Evolutionary conservation across 2,329 filamentous ascomycete species (phyloP).

Genomic region (Diaporthe eres): DNA sequence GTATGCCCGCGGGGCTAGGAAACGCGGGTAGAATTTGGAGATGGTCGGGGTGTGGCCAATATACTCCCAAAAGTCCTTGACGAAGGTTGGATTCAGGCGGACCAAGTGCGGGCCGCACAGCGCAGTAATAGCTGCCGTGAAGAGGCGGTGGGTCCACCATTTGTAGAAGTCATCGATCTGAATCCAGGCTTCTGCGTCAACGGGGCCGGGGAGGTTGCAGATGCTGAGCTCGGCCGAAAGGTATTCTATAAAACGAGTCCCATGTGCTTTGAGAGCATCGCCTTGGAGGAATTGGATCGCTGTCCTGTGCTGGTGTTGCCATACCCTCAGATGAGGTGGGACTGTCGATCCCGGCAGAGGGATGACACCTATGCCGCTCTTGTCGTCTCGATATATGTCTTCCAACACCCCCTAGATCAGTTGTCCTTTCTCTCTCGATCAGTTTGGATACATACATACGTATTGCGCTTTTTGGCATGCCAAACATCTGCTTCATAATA

Average conservation of each 20-base stretch:
- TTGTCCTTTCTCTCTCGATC: not conserved
- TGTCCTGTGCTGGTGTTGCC: not conserved
- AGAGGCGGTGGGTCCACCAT: not conserved
- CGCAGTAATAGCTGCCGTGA: not conserved
- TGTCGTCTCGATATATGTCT: not conserved
- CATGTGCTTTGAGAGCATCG: not conserved
- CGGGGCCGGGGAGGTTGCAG: not conserved
- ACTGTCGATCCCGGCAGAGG: not conserved
- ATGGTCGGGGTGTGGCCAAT: not conserved
- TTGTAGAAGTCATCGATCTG: not conserved
- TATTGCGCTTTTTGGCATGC: not conserved
- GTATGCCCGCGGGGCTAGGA: not conserved
- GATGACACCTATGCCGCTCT: not conserved
- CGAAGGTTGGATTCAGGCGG: not conserved
- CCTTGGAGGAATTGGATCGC: not conserved
- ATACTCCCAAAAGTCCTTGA: constrained; percentile 7
- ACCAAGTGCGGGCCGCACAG: not conserved
- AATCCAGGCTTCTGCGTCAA: not conserved
- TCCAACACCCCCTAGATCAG: not conserved
- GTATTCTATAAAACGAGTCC: not conserved
- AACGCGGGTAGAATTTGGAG: not conserved
- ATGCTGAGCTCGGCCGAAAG: not conserved
- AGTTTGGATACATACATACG: not conserved
- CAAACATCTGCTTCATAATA: constrained; percentile 6
- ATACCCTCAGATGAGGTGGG: not conserved